A percentile compares a stretch with the other conserved stretches of the same genome.
Evolutionary conservation across 1,139 yeast genomes (phyloP).

Genomic region (Pichia sp.): DNA sequence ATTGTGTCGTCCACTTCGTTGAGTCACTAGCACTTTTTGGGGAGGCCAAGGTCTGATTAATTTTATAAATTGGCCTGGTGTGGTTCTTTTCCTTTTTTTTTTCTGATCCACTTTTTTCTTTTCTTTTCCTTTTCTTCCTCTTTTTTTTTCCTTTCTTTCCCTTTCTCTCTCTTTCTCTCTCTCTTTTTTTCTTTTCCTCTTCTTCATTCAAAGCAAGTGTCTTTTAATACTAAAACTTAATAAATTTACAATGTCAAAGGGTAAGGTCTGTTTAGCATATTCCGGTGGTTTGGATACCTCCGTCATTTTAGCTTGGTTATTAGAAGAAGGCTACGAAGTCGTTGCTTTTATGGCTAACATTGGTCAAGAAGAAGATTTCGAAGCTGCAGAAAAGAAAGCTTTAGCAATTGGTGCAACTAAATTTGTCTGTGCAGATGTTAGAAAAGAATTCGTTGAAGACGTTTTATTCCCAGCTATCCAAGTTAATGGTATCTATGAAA

Average conservation of each 20-base stretch:
- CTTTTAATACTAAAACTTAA: background rate
- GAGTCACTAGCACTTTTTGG: no score
- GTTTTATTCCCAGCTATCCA: slow-evolving; percentile 96
- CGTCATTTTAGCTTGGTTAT: slow-evolving; percentile 93
- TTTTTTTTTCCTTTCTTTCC: background rate
- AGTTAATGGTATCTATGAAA: slow-evolving; percentile 94
- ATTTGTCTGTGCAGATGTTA: slow-evolving; percentile 88
- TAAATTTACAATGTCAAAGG: slow-evolving; percentile 64
- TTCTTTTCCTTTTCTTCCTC: no score
- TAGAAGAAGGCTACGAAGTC: slow-evolving; percentile 96
- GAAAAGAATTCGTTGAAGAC: slow-evolving; percentile 89
- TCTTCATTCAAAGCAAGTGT: background rate
- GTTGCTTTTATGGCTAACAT: slow-evolving; percentile 96
- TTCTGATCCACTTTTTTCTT: background rate
- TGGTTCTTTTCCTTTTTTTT: background rate
- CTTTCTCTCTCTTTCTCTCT: background rate
- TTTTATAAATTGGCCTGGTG: background rate
- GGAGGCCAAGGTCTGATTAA: no score
- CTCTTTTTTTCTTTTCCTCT: background rate
- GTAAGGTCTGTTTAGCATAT: slow-evolving; percentile 98
- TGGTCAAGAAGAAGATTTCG: slow-evolving; percentile 99
- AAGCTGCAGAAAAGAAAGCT: slow-evolving; percentile 94
- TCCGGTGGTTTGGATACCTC: slow-evolving; percentile 99
- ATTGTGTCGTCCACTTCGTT: background rate
- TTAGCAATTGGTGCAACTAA: slow-evolving; percentile 95